These are phyloP conservation scores for Starmerella asiatica DNA, from an alignment of 805 yeast species.

Conservation along the genomic window DNA sequence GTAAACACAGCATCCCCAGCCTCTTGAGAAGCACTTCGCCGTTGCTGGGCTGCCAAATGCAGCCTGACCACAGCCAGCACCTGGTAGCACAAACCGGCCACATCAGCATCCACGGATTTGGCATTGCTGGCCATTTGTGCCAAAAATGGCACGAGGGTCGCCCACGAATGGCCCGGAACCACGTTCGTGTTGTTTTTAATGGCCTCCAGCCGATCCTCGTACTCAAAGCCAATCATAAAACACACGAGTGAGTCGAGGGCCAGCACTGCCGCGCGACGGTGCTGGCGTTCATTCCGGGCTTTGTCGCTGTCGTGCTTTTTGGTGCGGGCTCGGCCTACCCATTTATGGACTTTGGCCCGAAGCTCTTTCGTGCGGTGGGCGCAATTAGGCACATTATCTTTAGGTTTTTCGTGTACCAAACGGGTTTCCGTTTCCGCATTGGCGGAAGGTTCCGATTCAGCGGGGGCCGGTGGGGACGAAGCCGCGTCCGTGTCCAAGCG, in stretches of 20 bases:
- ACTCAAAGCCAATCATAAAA: slow-evolving; percentile 30
- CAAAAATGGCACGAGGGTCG: slow-evolving; percentile 27
- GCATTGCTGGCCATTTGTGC: slow-evolving; percentile 21
- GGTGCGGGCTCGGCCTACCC: slow-evolving; percentile 30
- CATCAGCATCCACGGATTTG: slow-evolving; percentile 19
- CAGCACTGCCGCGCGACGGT: slow-evolving; percentile 26
- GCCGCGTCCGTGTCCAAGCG: too few relatives aligned
- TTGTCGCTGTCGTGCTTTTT: slow-evolving; percentile 32
- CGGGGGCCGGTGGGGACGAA: too few relatives aligned
- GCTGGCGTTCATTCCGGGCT: slow-evolving; percentile 22
- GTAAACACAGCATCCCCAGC: slow-evolving; percentile 8
- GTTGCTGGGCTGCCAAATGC: slow-evolving; percentile 17
- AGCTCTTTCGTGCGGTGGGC: too few relatives aligned
- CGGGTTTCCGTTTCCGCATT: too few relatives aligned
- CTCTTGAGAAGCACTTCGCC: slow-evolving; percentile 1
- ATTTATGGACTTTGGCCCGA: slow-evolving; percentile 24
- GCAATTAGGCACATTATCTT: too few relatives aligned
- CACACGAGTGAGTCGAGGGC: slow-evolving; percentile 31
- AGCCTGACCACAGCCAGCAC: slow-evolving; percentile 25
- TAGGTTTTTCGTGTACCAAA: too few relatives aligned
- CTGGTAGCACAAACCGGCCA: slow-evolving; percentile 25
- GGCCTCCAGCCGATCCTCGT: slow-evolving; percentile 27
- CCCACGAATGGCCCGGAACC: slow-evolving; percentile 21
- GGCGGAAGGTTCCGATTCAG: too few relatives aligned
- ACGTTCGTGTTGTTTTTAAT: slow-evolving; percentile 18